phyloP scores from a whole-genome alignment of 2,329 filamentous ascomycete genomes.

The Penicillium sp. region DNA sequence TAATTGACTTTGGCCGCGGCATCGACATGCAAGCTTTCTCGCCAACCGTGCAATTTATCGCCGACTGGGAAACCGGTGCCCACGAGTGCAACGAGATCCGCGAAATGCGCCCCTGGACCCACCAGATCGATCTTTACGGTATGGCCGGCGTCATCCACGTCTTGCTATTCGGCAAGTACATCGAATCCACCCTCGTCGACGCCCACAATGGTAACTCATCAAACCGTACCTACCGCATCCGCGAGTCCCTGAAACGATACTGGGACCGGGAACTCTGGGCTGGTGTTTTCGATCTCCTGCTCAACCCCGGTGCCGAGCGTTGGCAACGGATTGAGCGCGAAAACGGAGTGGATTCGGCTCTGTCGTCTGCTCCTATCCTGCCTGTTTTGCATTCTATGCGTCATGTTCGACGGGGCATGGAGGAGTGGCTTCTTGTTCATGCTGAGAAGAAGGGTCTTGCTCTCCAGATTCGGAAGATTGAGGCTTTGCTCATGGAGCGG shows the following conservation, averaged over 20 bases:
- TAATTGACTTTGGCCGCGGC: conserved; percentile 92
- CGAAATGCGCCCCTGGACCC: conserved; percentile 91
- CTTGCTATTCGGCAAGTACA: conserved; percentile 90
- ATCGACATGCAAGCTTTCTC: conserved; percentile 89
- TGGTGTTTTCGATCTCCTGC: conserved; percentile 74
- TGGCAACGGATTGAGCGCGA: conserved; percentile 59
- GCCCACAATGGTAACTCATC: conserved; percentile 12
- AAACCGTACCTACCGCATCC: conserved; percentile 66
- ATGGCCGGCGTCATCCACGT: conserved; percentile 83
- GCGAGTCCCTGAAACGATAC: conserved; percentile 84
- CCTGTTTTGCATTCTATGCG: conserved; percentile 70
- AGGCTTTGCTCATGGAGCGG: conserved; percentile 61
- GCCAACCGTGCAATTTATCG: conserved; percentile 77
- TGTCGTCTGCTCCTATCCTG: conserved; percentile 48
- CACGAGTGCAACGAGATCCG: conserved; percentile 95
- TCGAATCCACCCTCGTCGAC: conserved; percentile 62
- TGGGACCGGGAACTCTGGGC: conserved; percentile 94
- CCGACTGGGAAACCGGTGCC: conserved; percentile 85
- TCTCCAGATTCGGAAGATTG: conserved; percentile 58
- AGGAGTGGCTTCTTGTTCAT: conserved; percentile 73
- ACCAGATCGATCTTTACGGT: conserved; percentile 94
- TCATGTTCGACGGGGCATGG: conserved; percentile 71
- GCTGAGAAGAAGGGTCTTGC: conserved; percentile 72
- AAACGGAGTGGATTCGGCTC: neutral
- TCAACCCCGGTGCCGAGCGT: conserved; percentile 66